A percentile compares a stretch with the other conserved stretches of the same genome.
Evolutionary conservation across 1,284 basidiomycete species (phyloP).

Genomic region (Mrakiaceae sp.): DNA sequence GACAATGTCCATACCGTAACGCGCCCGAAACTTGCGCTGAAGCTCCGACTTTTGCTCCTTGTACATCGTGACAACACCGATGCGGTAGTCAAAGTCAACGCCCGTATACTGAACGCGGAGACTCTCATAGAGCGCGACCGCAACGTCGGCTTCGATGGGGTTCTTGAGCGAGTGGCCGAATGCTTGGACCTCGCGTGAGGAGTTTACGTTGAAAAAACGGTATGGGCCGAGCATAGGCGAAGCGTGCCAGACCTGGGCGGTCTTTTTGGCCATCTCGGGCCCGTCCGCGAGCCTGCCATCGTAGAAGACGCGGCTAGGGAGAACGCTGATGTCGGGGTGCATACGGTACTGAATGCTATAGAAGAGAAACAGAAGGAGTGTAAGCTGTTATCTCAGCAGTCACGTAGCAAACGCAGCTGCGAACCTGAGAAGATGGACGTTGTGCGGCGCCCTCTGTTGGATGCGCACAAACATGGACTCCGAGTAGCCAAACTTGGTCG

Average conservation of each 20-base stretch:
- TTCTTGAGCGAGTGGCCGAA: slow-evolving; percentile 68
- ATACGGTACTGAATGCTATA: slow-evolving; percentile 89
- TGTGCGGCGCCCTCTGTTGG: slow-evolving; percentile 61
- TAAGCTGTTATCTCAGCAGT: background rate
- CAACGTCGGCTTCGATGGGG: slow-evolving; percentile 59
- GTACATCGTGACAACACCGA: slow-evolving; percentile 94
- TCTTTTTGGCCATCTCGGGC: slow-evolving; percentile 74
- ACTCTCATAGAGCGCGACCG: slow-evolving; percentile 66
- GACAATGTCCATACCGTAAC: slow-evolving; percentile 62
- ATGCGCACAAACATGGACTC: slow-evolving; percentile 88
- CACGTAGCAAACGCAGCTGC: slow-evolving; percentile 12
- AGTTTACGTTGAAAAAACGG: slow-evolving; percentile 69
- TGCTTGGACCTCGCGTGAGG: slow-evolving; percentile 30
- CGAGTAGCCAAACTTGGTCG: slow-evolving; percentile 68
- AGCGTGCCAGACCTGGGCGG: slow-evolving; percentile 74
- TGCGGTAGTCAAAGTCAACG: slow-evolving; percentile 58
- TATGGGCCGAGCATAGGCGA: slow-evolving; percentile 74
- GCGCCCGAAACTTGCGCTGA: slow-evolving; percentile 53
- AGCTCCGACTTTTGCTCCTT: slow-evolving; percentile 78
- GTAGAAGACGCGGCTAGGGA: slow-evolving; percentile 89
- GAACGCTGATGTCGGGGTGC: slow-evolving; percentile 88
- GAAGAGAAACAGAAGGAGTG: slow-evolving; percentile 2
- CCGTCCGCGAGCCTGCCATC: slow-evolving; percentile 71
- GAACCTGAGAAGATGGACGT: slow-evolving; percentile 82
- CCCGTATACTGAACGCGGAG: slow-evolving; percentile 55